Evolutionary conservation across 495 filamentous ascomycete species (phyloP), one percentile per base, ranked within the genome.

Genomic region (Talaromyces thailandensis): DNA sequence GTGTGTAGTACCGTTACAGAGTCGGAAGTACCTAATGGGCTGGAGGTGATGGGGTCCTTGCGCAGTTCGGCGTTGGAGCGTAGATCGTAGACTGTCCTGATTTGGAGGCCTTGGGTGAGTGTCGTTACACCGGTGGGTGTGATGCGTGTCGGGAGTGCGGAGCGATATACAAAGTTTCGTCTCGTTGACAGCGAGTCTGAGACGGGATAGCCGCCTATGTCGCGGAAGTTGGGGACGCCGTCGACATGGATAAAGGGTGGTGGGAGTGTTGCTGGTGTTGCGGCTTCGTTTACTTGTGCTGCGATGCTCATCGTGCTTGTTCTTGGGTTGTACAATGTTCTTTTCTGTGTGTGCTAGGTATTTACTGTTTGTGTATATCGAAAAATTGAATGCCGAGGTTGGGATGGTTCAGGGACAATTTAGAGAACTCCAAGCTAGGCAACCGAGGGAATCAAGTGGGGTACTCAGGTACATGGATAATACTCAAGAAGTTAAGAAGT

Each of bases 51-150:
- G 58, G 81, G 83, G 23, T 66, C 72, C 31, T 74, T 58, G 29
- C 63, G 63, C 14, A 72, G 66, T 61, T 82, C 72, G 23, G 81
- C 73, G 64, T 88, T 81, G 2, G 85, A 86, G 37, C 89, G 84
- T 7, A 91, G 74, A 69, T 92, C 87, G 64, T 83, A 90, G 43
- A 90, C 79, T 31, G 80, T 77, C 16, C 74, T 79, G 64, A 91
- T 82, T 6, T 80, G 78, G 9, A 91, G 71, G 5, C 68, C 64
- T 6, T 68, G 62, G 57, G 55, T 64, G 43, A 92, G 73, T 14
- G 73, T 71, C 3, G 65, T 60, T 3, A 82, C 81, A 6, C 86
- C 86, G 18, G 79, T 74, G 35, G 73, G 69, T 6, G 79, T 76
- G 37, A 86, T 71, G 26, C 73, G 70, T 0, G 68, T 65, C 9